A percentile compares a stretch with the other conserved stretches of the same genome.
These are phyloP conservation scores for Mucor piriformis DNA, from an alignment of 371 early-diverging fungal species.

Conservation along the genomic window DNA sequence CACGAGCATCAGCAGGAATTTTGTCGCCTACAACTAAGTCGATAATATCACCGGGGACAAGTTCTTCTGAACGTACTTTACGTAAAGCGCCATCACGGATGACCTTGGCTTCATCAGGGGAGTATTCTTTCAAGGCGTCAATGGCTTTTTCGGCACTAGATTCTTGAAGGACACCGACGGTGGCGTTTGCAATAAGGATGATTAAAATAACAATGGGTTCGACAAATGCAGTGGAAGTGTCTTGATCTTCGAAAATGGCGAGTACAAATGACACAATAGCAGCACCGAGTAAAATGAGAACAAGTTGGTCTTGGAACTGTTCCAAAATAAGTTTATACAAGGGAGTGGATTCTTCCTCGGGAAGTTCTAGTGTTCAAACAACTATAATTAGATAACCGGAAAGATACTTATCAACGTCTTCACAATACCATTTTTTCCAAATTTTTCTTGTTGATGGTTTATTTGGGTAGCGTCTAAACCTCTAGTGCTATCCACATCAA, in stretches of 20 bases:
- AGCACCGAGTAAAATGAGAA: constrained; percentile 89
- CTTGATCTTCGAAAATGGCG: constrained; percentile 79
- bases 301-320: constrained; percentile 98
- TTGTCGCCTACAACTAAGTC: constrained; percentile 90
- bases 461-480: constrained; percentile 71
- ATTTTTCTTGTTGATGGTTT: constrained; percentile 51
- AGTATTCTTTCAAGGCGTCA: constrained; percentile 92
- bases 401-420: no score
- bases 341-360: constrained; percentile 87
- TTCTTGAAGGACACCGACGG: constrained; percentile 97
- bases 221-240: constrained; percentile 83
- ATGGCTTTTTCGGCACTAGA: constrained; percentile 96
- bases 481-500: constrained; percentile 59
- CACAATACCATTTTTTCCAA: constrained; percentile 86
- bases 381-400: not conserved
- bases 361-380: constrained; percentile 52
- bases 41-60: constrained; percentile 97
- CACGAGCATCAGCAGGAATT: constrained; percentile 93
- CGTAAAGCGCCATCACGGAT: constrained; percentile 50
- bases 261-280: constrained; percentile 93
- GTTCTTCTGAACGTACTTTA: constrained; percentile 75
- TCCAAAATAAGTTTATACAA: constrained; percentile 91
- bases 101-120: constrained; percentile 94
- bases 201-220: constrained; percentile 96
- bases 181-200: constrained; percentile 96